Conservation (phyloP, 306 rosid species). For the Purshia tridentata region DNA sequence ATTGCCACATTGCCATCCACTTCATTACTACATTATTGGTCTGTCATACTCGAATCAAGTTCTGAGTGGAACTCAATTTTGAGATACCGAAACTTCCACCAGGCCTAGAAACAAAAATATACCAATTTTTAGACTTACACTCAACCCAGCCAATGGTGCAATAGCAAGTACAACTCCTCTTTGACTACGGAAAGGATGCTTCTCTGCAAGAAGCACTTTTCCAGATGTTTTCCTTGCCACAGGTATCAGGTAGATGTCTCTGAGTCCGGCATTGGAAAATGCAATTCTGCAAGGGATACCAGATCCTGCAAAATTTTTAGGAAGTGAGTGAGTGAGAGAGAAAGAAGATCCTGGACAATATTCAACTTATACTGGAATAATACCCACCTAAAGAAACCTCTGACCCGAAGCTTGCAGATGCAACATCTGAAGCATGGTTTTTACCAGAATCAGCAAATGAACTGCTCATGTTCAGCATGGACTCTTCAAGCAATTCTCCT, state of each 20-base stretch:
- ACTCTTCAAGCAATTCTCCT: slow-evolving; percentile 50
- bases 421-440: slow-evolving; percentile 44
- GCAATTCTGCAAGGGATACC: slow-evolving; percentile 75
- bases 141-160: slow-evolving; percentile 76
- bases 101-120: slow-evolving; percentile 19
- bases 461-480: slow-evolving; percentile 34
- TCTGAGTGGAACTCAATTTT: background rate
- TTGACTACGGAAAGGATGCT: slow-evolving; percentile 79
- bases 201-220: slow-evolving; percentile 71
- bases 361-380: slow-evolving; percentile 12
- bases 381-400: slow-evolving; percentile 76
- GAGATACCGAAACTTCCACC: background rate
- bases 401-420: slow-evolving; percentile 78
- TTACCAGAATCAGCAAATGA: slow-evolving; percentile 40
- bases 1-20: background rate
- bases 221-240: slow-evolving; percentile 50
- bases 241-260: slow-evolving; percentile 69
- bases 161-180: slow-evolving; percentile 82
- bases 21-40: background rate
- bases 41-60: background rate
- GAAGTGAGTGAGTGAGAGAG: slow-evolving; percentile 6
- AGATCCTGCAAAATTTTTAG: slow-evolving; percentile 44
- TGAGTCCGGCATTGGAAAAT: slow-evolving; percentile 73
- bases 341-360: background rate
- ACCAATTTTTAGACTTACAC: slow-evolving; percentile 48